Evolutionary conservation across 495 filamentous ascomycete species (phyloP).

Genomic region (Talaromyces nanjingensis): DNA sequence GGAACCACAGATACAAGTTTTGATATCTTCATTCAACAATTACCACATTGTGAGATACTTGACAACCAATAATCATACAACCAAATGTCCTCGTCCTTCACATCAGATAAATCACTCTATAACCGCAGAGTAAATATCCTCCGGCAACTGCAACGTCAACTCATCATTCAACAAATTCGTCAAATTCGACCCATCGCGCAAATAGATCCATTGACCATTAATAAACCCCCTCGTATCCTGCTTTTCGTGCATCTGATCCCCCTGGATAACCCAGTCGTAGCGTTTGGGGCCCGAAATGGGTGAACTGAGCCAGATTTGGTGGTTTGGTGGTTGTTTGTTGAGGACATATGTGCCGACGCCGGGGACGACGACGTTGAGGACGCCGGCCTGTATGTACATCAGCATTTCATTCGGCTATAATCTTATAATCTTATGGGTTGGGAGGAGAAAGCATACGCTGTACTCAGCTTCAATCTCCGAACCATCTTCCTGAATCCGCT

Average conservation of each 20-base stretch:
- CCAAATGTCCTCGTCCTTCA: background rate
- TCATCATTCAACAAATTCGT: conserved; percentile 64
- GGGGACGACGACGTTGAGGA: conserved; percentile 65
- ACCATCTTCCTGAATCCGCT: conserved; percentile 37
- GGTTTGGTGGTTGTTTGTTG: conserved; percentile 97
- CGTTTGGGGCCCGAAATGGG: conserved; percentile 88
- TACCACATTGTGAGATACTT: background rate
- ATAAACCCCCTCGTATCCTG: conserved; percentile 52
- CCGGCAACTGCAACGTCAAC: conserved; percentile 39
- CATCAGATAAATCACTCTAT: conserved; percentile 15
- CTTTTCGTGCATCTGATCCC: conserved; percentile 67
- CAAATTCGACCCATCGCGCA: conserved; percentile 71
- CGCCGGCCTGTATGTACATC: conserved; percentile 57
- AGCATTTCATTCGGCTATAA: conserved; percentile 4
- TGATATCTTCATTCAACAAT: background rate
- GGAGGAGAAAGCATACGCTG: conserved; percentile 26
- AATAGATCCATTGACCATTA: conserved; percentile 70
- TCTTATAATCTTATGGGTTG: background rate
- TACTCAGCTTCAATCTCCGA: conserved; percentile 53
- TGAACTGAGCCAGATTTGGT: conserved; percentile 94
- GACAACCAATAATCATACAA: conserved; percentile 4
- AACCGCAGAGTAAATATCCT: conserved; percentile 32
- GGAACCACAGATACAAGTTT: background rate
- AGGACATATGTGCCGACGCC: conserved; percentile 75
- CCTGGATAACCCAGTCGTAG: conserved; percentile 73